Base-by-base conservation (phyloP, 176 grass and related monocot genomes). In the maize (Zea mays) region DNA sequence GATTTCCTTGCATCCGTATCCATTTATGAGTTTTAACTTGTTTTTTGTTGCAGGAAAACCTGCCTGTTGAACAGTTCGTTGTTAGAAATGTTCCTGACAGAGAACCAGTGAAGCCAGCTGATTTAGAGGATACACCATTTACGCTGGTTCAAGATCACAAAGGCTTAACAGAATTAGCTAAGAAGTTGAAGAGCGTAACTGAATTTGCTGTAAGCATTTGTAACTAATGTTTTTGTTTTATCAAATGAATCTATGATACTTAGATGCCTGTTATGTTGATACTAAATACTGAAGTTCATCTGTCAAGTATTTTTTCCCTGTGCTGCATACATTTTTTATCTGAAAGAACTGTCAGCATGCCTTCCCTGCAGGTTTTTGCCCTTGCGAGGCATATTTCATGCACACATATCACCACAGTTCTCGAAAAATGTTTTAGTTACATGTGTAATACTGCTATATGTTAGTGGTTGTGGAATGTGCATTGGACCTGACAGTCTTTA, bases 91-190 rank as follows among this genome's bases (percentile, higher is more conserved):
- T 76, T 86, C 74, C 81, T 60, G 84, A 92, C 85, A 61, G 13
- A 76, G 89, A 99, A 17, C 92, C 92, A 74, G 78, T 94, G 71
- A 88, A 88, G 71, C 96, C 92, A 69, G 73, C 78, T 44, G 71
- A 76, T 81, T 77, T 99, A n/a, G 89, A 89, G 70, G 73, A 81
- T 34, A 94, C 92, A 51, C 96, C 90, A 27, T 92, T 99, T 88
- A 99, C 85, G 17, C 87, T 95, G 38, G 90, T 99, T 42, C 85
- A 90, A 44, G 85, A 87, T 72, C 65, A 68, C 56, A 87, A 99
- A 75, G 92, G 89, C 43, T 87, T 99, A 54, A 72, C 38, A 11
- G 81, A 92, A 68, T 78, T 99, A 84, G 87, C 81, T 78, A 76
- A 86, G 72, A 99, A 99, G 86, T 79, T 99, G 85, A 90, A 82